Evolutionary conservation across 2,329 filamentous ascomycete species (phyloP).

Genomic region (Aspergillus eucalypticola): DNA sequence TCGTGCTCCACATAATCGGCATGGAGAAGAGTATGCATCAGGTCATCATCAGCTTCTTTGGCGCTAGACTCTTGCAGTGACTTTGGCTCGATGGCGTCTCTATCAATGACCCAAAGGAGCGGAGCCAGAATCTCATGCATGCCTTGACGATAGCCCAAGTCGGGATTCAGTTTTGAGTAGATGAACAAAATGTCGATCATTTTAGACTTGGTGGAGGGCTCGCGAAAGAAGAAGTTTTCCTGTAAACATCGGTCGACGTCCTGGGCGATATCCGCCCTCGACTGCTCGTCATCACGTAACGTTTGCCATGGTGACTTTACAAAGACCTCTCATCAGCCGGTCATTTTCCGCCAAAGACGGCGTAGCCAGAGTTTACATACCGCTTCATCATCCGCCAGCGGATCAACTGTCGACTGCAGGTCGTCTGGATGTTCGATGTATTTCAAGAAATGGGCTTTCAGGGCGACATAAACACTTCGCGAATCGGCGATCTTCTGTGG

Average conservation of each 20-base stretch:
- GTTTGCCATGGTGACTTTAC: constrained; percentile 84
- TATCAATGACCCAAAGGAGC: constrained; percentile 78
- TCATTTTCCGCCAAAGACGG: constrained; percentile 47
- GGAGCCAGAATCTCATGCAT: constrained; percentile 97
- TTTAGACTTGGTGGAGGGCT: constrained; percentile 73
- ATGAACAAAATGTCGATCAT: constrained; percentile 90
- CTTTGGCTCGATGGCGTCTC: constrained; percentile 69
- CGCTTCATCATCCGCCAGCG: constrained; percentile 77
- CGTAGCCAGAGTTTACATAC: constrained; percentile 45
- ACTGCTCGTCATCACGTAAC: constrained; percentile 78
- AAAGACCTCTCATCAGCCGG: constrained; percentile 25
- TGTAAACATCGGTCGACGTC: constrained; percentile 90
- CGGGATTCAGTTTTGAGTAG: constrained; percentile 88
- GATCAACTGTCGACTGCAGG: constrained; percentile 73
- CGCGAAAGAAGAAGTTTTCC: constrained; percentile 86
- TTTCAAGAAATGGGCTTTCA: constrained; percentile 73
- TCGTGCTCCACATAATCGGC: constrained; percentile 81
- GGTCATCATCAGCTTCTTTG: constrained; percentile 45
- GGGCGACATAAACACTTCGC: constrained; percentile 70
- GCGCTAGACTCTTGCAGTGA: constrained; percentile 35
- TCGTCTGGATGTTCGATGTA: constrained; percentile 84
- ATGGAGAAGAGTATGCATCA: constrained; percentile 69
- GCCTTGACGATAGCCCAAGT: constrained; percentile 89
- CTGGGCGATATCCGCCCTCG: constrained; percentile 86
- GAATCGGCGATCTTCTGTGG: constrained; percentile 64